A percentile compares a stretch with the other conserved stretches of the same genome.
phyloP scores from a whole-genome alignment of 1,284 basidiomycete species.

The Agroathelia rolfsii region DNA sequence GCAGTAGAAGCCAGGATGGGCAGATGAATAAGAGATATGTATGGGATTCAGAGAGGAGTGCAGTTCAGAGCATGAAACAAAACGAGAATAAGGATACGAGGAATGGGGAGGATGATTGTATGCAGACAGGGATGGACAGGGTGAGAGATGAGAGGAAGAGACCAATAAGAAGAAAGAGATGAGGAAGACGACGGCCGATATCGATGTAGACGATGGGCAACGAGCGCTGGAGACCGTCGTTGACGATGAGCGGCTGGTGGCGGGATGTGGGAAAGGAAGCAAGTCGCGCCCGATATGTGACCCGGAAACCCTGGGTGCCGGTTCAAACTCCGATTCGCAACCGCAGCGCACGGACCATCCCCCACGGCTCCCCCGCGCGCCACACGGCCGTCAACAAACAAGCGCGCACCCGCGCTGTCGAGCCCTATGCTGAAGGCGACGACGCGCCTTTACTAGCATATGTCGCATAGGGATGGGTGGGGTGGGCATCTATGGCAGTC shows the following conservation, averaged over 20 bases:
- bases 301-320: conserved; percentile 21
- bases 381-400: conserved; percentile 20
- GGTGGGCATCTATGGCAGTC: no score
- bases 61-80: conserved; percentile 7
- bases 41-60: conserved; percentile 16
- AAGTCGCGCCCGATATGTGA: conserved; percentile 17
- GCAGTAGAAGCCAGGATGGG: conserved; percentile 58
- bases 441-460: not conserved
- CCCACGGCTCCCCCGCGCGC: not conserved
- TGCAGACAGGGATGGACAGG: conserved; percentile 3
- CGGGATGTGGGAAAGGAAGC: conserved; percentile 14
- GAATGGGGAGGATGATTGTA: conserved; percentile 4
- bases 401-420: conserved; percentile 26
- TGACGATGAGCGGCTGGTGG: conserved; percentile 18
- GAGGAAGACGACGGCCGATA: conserved; percentile 21
- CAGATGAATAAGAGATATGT: conserved; percentile 24
- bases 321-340: conserved; percentile 14
- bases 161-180: conserved; percentile 11
- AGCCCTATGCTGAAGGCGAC: conserved; percentile 8
- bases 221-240: conserved; percentile 13
- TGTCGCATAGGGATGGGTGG: not conserved
- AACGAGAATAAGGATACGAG: conserved; percentile 2
- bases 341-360: conserved; percentile 10
- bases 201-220: conserved; percentile 24
- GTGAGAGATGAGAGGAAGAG: not conserved